A percentile compares a stretch with the other conserved stretches of the same genome.
Evolutionary conservation across 306 rosid genomes (phyloP).

Genomic region (Dryas alaskensis): DNA sequence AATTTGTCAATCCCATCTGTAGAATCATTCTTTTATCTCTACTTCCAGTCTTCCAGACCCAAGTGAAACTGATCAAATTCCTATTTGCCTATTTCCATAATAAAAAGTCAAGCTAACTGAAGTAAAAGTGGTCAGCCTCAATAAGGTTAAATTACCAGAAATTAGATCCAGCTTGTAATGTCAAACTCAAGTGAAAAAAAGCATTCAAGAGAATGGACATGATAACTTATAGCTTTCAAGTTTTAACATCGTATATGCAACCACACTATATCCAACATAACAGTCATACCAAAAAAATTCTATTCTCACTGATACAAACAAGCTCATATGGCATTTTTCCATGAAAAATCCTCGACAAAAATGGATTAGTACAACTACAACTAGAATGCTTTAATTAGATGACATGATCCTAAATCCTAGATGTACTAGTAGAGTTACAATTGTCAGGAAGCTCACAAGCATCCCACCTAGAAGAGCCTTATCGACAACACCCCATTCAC

Average conservation of each 20-base stretch:
- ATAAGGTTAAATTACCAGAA: background rate
- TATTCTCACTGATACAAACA: background rate
- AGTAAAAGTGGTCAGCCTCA: background rate
- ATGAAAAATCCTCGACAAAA: slow-evolving; percentile 10
- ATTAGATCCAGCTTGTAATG: background rate
- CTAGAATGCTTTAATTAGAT: slow-evolving; percentile 30
- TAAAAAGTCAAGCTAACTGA: background rate
- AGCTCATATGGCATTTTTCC: background rate
- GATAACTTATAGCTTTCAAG: background rate
- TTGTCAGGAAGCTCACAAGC: slow-evolving; percentile 61
- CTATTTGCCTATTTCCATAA: background rate
- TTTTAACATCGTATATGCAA: background rate
- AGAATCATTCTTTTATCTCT: slow-evolving; percentile 24
- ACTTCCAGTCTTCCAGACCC: background rate
- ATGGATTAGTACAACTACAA: slow-evolving; percentile 8
- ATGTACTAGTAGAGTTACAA: slow-evolving; percentile 49
- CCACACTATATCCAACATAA: background rate
- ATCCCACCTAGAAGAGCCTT: slow-evolving; percentile 82
- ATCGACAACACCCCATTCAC: slow-evolving; percentile 59
- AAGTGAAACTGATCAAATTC: background rate
- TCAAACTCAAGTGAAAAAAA: background rate
- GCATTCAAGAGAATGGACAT: background rate
- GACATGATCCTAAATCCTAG: slow-evolving; percentile 42
- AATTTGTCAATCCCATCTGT: slow-evolving; percentile 30
- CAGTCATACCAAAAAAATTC: background rate